phyloP scores from a whole-genome alignment of 2,329 filamentous ascomycete genomes.

The Neofusicoccum sp. region DNA sequence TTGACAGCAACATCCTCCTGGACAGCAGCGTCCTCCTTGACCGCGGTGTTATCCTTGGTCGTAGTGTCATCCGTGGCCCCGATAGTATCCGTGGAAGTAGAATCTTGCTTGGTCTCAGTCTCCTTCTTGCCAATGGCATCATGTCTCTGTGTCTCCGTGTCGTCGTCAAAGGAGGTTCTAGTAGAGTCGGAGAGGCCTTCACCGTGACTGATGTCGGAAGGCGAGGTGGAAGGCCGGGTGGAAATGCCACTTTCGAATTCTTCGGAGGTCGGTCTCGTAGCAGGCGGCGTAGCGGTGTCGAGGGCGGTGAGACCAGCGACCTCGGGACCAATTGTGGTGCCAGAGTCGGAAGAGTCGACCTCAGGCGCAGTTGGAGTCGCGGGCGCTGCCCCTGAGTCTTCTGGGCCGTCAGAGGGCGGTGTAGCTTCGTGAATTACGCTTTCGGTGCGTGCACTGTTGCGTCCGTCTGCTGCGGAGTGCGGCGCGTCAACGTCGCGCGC shows the following conservation, averaged over 20 bases:
- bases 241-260: slow-evolving; percentile 25
- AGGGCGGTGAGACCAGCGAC: background rate
- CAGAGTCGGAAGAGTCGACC: slow-evolving; percentile 32
- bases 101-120: background rate
- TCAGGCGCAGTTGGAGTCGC: background rate
- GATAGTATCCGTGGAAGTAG: background rate
- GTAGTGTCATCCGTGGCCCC: background rate
- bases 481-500: background rate
- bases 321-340: slow-evolving; percentile 31
- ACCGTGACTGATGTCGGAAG: slow-evolving; percentile 35
- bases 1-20: no score
- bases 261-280: background rate
- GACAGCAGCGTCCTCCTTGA: no score
- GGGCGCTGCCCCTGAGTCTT: background rate
- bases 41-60: no score
- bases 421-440: background rate
- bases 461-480: slow-evolving; percentile 1
- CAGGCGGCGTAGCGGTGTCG: background rate
- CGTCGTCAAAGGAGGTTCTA: slow-evolving; percentile 39
- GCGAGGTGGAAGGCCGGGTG: slow-evolving; percentile 34
- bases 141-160: slow-evolving; percentile 14
- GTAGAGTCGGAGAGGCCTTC: slow-evolving; percentile 33
- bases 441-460: background rate
- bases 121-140: background rate
- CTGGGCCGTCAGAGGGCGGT: background rate